These are phyloP conservation scores for Biscogniauxia marginata DNA, from an alignment of 2,329 filamentous ascomycete genomes.

Conservation along the genomic window DNA sequence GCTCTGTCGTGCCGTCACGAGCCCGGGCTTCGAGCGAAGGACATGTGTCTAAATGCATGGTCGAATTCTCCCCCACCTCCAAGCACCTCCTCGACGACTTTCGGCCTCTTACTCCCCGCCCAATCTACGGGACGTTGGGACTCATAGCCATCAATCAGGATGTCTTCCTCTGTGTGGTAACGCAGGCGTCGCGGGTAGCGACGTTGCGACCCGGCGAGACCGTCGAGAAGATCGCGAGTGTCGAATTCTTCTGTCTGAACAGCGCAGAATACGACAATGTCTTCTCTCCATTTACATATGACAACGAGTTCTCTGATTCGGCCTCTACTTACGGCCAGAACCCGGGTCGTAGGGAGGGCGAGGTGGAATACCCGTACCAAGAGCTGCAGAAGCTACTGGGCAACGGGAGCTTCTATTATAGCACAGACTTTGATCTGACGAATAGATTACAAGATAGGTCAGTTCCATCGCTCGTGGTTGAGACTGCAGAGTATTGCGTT, in stretches of 20 bases:
- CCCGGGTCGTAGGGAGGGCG: constrained; percentile 64
- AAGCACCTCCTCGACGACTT: constrained; percentile 72
- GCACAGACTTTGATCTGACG: constrained; percentile 95
- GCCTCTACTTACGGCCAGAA: constrained; percentile 48
- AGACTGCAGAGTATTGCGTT: no score
- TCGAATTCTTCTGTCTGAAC: constrained; percentile 93
- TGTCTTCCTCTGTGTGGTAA: constrained; percentile 89
- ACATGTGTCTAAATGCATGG: constrained; percentile 69
- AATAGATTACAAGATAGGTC: constrained; percentile 87
- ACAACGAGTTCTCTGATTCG: constrained; percentile 48
- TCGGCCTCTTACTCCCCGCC: constrained; percentile 68
- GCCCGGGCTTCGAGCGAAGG: constrained; percentile 43
- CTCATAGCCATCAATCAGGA: constrained; percentile 80
- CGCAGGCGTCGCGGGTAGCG: constrained; percentile 73
- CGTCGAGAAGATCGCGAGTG: constrained; percentile 79
- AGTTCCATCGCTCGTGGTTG: constrained; percentile 6
- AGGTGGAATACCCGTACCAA: constrained; percentile 83
- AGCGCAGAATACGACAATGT: constrained; percentile 82
- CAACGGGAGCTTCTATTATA: constrained; percentile 97
- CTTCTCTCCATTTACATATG: constrained; percentile 52
- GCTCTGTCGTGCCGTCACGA: constrained; percentile 49
- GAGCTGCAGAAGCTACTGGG: constrained; percentile 88
- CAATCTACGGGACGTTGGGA: constrained; percentile 82
- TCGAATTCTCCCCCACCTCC: constrained; percentile 72
- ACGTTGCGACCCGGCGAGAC: constrained; percentile 84